These are phyloP conservation scores for Tetradesmus lagerheimii DNA, from an alignment of 139 green algal genomes.

Conservation along the genomic window DNA sequence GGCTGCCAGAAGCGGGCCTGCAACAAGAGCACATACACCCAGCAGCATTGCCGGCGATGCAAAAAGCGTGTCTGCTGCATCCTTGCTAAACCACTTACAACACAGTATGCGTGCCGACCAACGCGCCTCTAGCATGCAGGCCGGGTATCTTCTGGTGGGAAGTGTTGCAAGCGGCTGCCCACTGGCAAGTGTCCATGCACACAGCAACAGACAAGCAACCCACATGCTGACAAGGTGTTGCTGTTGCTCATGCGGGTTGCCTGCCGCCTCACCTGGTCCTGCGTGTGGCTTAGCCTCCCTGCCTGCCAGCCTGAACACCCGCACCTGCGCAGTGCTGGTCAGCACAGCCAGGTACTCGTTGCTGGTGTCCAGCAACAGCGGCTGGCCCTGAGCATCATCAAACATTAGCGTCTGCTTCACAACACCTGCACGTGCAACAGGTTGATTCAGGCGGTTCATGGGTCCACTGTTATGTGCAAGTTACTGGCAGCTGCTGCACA, in stretches of 20 bases:
- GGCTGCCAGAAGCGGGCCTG: slow-evolving; percentile 57
- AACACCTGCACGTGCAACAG: slow-evolving; percentile 53
- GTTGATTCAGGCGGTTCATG: background rate
- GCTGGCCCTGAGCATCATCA: slow-evolving; percentile 61
- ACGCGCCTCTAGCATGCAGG: no score
- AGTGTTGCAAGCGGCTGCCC: no score
- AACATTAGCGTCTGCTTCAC: slow-evolving; percentile 74
- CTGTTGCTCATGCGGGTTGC: no score
- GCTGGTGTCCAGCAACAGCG: slow-evolving; percentile 56
- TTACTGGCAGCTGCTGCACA: background rate
- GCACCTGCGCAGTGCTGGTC: slow-evolving; percentile 56
- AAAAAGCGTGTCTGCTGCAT: background rate
- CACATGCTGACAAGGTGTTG: background rate
- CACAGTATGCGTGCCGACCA: no score
- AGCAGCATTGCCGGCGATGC: background rate
- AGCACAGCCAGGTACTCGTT: slow-evolving; percentile 65
- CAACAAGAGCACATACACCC: background rate
- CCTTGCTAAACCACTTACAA: no score
- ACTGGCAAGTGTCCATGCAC: no score
- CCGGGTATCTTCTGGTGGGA: no score
- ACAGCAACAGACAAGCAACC: background rate
- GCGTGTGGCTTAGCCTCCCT: slow-evolving; percentile 74
- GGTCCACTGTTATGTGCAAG: background rate
- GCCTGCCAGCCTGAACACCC: slow-evolving; percentile 70
- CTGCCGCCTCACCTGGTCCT: slow-evolving; percentile 64